Evolutionary conservation across 352 stramenopile species (phyloP), one percentile per base, ranked within the genome.

Genomic region (Globisporangium cylindrosporum): DNA sequence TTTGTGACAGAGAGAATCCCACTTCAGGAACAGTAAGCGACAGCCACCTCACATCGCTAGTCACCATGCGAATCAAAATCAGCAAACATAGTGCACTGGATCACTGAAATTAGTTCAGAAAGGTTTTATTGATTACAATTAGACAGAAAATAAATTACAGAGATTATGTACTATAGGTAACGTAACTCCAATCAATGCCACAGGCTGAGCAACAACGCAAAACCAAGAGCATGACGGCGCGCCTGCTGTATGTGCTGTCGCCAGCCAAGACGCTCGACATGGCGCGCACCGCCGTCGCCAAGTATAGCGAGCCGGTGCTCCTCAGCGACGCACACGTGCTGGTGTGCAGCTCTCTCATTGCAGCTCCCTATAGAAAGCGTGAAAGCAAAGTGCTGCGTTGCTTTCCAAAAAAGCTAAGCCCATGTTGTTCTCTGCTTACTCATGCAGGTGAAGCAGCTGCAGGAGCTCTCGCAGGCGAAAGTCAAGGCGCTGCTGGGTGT

Each of bases 201-300:
- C 14, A 49, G n/a, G 4, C 41, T n/a, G 15, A 49, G 41, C 41
- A 46, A 46, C 12, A 12, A 49, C 20, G 15, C 27, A 66, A 25
- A 61, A 68, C 48, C 55, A 48, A 22, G 0, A 51, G 43, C 43
- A 77, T 62, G 59, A 62, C 54, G 18, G 71, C 74, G 22, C 78
- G 80, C 6, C 66, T 97, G 18, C 64, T 95, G 46, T 92, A 89
- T 32, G 72, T 97, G 71, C 77, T 97, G 51, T 97, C 91, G 36
- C 91, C 91, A 18, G 90, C 91, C 34, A 97, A 97, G 82, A 97
- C 89, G 34, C 74, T 97, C 56, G 86, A 95, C 64, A 79, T 94
- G 76, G 73, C 82, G 22, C 46, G 59, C 41, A 53, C 77, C 1
- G 65, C 57, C 24, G 59, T 85, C 32, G 58, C 59, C 4, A 41